Evolutionary conservation across 345 rosid species (phyloP).

Genomic region (Aquilaria malaccensis): DNA sequence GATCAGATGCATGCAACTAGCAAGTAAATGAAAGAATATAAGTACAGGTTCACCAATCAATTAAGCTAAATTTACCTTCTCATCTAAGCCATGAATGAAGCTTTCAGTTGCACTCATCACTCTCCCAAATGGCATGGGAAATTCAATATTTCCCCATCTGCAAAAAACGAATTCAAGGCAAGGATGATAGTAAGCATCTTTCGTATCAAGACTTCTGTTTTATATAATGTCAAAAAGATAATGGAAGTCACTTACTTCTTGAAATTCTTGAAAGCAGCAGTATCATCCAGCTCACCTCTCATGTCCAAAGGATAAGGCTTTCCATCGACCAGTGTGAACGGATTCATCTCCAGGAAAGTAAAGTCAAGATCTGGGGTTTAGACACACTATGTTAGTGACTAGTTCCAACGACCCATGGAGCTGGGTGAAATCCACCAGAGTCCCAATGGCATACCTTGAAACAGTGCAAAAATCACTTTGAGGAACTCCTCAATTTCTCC

Average conservation of each 20-base stretch:
- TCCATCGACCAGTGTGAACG: slow-evolving; percentile 80
- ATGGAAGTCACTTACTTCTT: slow-evolving; percentile 49
- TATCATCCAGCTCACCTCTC: slow-evolving; percentile 98
- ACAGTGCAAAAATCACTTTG: slow-evolving; percentile 61
- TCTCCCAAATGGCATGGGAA: slow-evolving; percentile 95
- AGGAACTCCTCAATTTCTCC: slow-evolving; percentile 64
- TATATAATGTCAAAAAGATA: neutral
- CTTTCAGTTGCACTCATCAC: slow-evolving; percentile 86
- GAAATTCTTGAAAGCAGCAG: slow-evolving; percentile 97
- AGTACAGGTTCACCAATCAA: neutral
- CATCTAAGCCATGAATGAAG: slow-evolving; percentile 89
- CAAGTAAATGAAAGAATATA: too few relatives aligned
- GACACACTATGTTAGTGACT: slow-evolving; percentile 12
- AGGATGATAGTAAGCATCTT: slow-evolving; percentile 3
- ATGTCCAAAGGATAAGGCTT: slow-evolving; percentile 97
- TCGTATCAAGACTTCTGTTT: too few relatives aligned
- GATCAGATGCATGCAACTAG: too few relatives aligned
- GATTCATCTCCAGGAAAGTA: slow-evolving; percentile 98
- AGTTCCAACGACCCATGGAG: slow-evolving; percentile 6
- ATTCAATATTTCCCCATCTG: slow-evolving; percentile 93
- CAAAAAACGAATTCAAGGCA: slow-evolving; percentile 16
- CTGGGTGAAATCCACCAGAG: neutral
- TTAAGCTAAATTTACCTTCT: slow-evolving; percentile 49
- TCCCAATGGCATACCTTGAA: slow-evolving; percentile 48
- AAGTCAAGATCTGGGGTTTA: slow-evolving; percentile 72